Percentiles rank a stretch among this genome's conserved stretches.
These are phyloP conservation scores for Acanthamoeba castellanii DNA, from an alignment of 208 protist genomes.

Conservation along the genomic window DNA sequence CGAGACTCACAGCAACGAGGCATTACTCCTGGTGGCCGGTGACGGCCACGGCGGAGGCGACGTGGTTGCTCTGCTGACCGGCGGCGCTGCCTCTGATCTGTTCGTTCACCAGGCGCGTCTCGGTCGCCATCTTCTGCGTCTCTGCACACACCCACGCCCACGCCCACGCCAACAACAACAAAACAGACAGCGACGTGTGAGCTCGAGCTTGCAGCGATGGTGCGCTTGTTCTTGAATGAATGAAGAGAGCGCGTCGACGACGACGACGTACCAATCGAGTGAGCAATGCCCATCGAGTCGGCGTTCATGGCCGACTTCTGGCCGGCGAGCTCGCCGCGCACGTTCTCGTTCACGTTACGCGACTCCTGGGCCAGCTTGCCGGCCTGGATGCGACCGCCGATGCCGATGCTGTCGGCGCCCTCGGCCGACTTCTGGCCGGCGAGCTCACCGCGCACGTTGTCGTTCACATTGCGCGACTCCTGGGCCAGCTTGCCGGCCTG, in stretches of 20 bases:
- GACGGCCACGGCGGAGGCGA: slow-evolving; percentile 16
- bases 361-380: slow-evolving; percentile 61
- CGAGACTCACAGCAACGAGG: too few species aligned
- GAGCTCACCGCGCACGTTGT: slow-evolving; percentile 72
- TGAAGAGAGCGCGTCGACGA: too few species aligned
- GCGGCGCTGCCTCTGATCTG: slow-evolving; percentile 61
- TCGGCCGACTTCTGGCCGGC: slow-evolving; percentile 72
- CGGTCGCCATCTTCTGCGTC: slow-evolving; percentile 21
- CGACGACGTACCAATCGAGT: background rate
- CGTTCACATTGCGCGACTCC: slow-evolving; percentile 70
- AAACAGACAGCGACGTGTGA: background rate
- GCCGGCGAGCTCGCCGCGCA: slow-evolving; percentile 70
- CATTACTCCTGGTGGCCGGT: background rate
- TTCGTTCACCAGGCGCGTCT: slow-evolving; percentile 62
- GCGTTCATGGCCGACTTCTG: slow-evolving; percentile 4
- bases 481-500: slow-evolving; percentile 61
- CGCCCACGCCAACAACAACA: background rate
- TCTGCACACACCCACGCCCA: background rate
- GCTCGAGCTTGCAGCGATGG: too few species aligned
- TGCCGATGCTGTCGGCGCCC: slow-evolving; percentile 73
- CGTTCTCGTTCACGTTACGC: slow-evolving; percentile 60
- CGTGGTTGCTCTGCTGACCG: slow-evolving; percentile 44
- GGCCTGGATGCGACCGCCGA: slow-evolving; percentile 51
- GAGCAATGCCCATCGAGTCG: slow-evolving; percentile 14
- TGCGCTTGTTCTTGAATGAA: too few species aligned